These are phyloP conservation scores for Sporobolomyces pararoseus DNA, from an alignment of 768 basidiomycete species.

Conservation along the genomic window DNA sequence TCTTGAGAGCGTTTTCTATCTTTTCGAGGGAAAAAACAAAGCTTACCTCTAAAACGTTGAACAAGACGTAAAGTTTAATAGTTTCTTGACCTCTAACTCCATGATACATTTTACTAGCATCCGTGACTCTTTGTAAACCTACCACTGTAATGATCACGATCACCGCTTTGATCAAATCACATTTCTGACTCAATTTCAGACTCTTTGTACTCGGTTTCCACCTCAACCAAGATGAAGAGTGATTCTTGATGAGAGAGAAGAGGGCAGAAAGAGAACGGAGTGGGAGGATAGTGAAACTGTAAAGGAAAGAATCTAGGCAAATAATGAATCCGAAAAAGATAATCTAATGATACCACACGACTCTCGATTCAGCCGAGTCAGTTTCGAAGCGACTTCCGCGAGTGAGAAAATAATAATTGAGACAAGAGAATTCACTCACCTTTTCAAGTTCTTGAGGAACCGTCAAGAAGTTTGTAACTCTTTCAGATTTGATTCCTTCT, in stretches of 20 bases:
- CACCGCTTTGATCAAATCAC: slow-evolving; percentile 77
- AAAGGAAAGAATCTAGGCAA: slow-evolving; percentile 93
- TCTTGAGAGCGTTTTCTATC: too few species aligned
- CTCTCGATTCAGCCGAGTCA: too few species aligned
- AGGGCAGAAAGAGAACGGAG: slow-evolving; percentile 73
- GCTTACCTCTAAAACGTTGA: slow-evolving; percentile 93
- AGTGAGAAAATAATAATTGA: too few species aligned
- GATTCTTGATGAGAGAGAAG: slow-evolving; percentile 51
- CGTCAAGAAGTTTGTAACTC: slow-evolving; percentile 89
- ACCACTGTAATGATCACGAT: slow-evolving; percentile 70
- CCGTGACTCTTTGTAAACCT: slow-evolving; percentile 75
- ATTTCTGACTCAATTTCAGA: slow-evolving; percentile 82
- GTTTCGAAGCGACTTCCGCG: too few species aligned
- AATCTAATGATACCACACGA: slow-evolving; percentile 56
- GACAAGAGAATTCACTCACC: slow-evolving; percentile 55
- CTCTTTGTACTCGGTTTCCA: slow-evolving; percentile 9
- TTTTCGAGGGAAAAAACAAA: too few species aligned
- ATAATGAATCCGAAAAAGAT: slow-evolving; percentile 86
- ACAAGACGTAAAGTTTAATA: slow-evolving; percentile 97
- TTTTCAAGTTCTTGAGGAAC: slow-evolving; percentile 93
- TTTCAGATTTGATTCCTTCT: slow-evolving; percentile 89
- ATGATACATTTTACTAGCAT: slow-evolving; percentile 97
- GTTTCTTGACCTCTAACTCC: slow-evolving; percentile 96
- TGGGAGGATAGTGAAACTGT: slow-evolving; percentile 95
- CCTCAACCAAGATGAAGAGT: slow-evolving; percentile 32